phyloP scores from a whole-genome alignment of 2,329 filamentous ascomycete species.

The Pyrenochaeta sp. region DNA sequence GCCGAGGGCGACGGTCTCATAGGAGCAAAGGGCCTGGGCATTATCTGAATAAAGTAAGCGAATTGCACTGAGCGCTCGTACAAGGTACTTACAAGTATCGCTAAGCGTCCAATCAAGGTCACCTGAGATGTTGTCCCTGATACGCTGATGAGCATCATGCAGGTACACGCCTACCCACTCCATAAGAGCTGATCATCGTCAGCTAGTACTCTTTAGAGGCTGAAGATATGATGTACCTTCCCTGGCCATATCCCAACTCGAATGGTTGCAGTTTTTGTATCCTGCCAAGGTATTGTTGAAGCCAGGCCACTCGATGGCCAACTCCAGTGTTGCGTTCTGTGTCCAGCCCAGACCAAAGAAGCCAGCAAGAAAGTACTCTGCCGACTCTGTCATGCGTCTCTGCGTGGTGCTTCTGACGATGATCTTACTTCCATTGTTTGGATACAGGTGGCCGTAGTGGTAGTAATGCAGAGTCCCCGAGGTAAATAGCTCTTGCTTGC shows the following conservation, averaged over 20 bases:
- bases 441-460: conserved; percentile 74
- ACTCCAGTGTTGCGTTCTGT: conserved; percentile 74
- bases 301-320: conserved; percentile 69
- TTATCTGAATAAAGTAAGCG: conserved; percentile 57
- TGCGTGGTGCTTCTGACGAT: conserved; percentile 78
- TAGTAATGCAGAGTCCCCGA: conserved; percentile 76
- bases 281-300: conserved; percentile 78
- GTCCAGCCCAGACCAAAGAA: conserved; percentile 82
- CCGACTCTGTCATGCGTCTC: conserved; percentile 78
- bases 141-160: conserved; percentile 67
- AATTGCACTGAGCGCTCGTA: conserved; percentile 4
- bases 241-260: conserved; percentile 56
- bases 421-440: conserved; percentile 74
- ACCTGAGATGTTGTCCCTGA: conserved; percentile 61
- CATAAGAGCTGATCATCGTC: conserved; percentile 55
- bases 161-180: conserved; percentile 74
- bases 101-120: conserved; percentile 46
- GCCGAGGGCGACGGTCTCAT: conserved; percentile 79
- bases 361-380: conserved; percentile 80
- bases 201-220: conserved; percentile 6
- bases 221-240: conserved; percentile 52
- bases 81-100: conserved; percentile 38
- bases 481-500: conserved; percentile 76
- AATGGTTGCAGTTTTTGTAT: conserved; percentile 72
- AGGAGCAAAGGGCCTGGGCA: conserved; percentile 78